Base-by-base conservation (phyloP, 805 yeast species). In the Schwanniomyces vanrijiae region DNA sequence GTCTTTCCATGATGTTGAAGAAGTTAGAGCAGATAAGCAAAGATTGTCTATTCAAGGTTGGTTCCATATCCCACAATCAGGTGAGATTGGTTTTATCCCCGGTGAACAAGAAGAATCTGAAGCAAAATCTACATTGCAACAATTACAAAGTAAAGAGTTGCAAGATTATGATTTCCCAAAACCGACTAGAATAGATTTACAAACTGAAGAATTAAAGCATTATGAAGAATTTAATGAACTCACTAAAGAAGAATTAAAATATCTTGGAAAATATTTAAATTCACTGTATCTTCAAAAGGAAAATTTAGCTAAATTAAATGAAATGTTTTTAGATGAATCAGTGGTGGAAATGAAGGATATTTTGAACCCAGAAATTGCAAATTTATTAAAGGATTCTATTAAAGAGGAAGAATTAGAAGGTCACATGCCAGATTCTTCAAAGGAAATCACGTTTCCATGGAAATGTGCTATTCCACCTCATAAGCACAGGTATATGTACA, bases 1-100 rank as follows among this genome's bases (percentile, higher is more conserved):
- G 42, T 88, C 96, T 1, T 94, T 94, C 77, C 99, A 94, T 65
- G 99, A 95, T 58, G 99, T 94, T 10, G 98, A 95, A 68, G 99
- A 94, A 65, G 99, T 95, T 1, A 79, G 85, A 50, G 96, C 84
- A 1, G 96, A 91, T 60, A 88, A 86, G 61, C 96, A 90, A 52
- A 78, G 99, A 60, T 71, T 94, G 29, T 88, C 96, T 0, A 89
- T 94, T 50, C 97, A 94, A 60, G 99, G 99, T 1, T 95, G 99
- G 99, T 95, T 92, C 62, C 99, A 94, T 65, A 88, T 91, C 44
- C 99, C 99, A 3, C 98, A 94, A 63, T 71, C 71, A 9, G 97
- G 96, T 8, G 99, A 94, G 66, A 83, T 80, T 28, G 98, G 97
- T 0, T 92, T 66, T 59, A 77, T 83, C 16, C 82, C 81, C 31